Evolutionary conservation across 208 protist genomes (phyloP), one percentile per base, ranked within the genome.

Genomic region (Phytomonas francai): DNA sequence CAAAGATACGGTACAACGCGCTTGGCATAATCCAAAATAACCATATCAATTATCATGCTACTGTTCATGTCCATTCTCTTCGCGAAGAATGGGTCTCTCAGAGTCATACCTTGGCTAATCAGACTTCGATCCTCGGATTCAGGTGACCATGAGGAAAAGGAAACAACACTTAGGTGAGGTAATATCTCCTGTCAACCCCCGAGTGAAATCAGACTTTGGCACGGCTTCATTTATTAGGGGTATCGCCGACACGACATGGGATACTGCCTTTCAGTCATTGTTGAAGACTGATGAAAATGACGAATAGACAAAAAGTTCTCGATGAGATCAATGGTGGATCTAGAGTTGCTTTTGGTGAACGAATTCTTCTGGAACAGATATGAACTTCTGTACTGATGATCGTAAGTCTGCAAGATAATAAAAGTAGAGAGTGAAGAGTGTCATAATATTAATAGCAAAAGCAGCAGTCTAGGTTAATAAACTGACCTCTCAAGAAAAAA

Each of bases 41-140:
- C 91, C 74, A 91, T 92, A 73, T 98, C 98, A 0, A 97, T 99
- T 25, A 97, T 54, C 11, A 97, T 97, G 76, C 98, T 99, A 80
- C 99, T 98, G 82, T 97, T 98, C 36, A 99, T 73, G 77, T 99
- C 97, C 67, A 99, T 99, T 14, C 97, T 98, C 81, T 98, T 99
- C 14, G 97, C 97, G n/a, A 11, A 14, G 12, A 45, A 1, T 45
- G 19, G 39, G 39, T 45, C 39, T n/a, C 39, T 45, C 11, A 14
- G 39, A 45, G 39, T 45, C 39, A 14, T 16, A 45, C 12, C 11
- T 45, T 45, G 19, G 1, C 19, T 45, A 14, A 2, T 7, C 11
- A 45, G 39, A 45, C 19, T 14, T 14, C 39, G 8, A 45, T 16
- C 39, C 39, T 14, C 39, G 39, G 39, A 45, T 45, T 11, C 9